Evolutionary conservation across 2,329 filamentous ascomycete genomes (phyloP), one percentile per base, ranked within the genome.

Genomic region (Mycosphaerella sp.): DNA sequence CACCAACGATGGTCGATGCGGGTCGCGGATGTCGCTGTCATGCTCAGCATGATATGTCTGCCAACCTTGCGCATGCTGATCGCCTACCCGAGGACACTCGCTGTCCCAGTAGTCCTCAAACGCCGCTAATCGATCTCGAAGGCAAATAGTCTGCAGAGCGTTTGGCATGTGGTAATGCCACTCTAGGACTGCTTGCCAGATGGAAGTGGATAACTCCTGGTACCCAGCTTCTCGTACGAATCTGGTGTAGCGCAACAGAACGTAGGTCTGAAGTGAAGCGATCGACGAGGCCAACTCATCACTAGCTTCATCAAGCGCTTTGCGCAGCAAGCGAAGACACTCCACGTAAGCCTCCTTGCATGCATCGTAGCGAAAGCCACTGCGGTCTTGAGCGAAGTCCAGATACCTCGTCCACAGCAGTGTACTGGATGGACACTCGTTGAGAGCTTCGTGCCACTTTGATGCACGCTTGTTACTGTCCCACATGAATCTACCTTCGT

Each of bases 101-200:
- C 82, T 87, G 53, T 95, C 89, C 93, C 93, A 97, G 57, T 93
- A 95, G 2, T 83, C 77, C 42, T 79, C 73, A 55, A 95, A 86
- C 0, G 62, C 59, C 40, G 25, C 70, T 12, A 55, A 57, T 1
- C 41, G 41, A 8, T 50, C 49, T 43, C 44, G 57, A 28, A 16
- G 58, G 40, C 17, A 39, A 7, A 44, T 40, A 9, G 8, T 18
- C 4, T 7, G 51, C 14, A 48, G 17, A 8, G 37, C 40, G 8
- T 47, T 14, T 2, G 86, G 82, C 2, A 74, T 74, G 41, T 81
- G 81, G 53, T 89, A 78, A 14, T 80, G 81, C 46, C 85, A 74
- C 63, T 96, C 91, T 0, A 96, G 69, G 1, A 86, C 62, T 5
- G 82, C 86, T 70, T 97, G 91, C 89, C 91, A 96, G 4, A 85